Evolutionary conservation across 371 early-diverging fungal species (phyloP).

Genomic region (Phascolomyces articulosus): DNA sequence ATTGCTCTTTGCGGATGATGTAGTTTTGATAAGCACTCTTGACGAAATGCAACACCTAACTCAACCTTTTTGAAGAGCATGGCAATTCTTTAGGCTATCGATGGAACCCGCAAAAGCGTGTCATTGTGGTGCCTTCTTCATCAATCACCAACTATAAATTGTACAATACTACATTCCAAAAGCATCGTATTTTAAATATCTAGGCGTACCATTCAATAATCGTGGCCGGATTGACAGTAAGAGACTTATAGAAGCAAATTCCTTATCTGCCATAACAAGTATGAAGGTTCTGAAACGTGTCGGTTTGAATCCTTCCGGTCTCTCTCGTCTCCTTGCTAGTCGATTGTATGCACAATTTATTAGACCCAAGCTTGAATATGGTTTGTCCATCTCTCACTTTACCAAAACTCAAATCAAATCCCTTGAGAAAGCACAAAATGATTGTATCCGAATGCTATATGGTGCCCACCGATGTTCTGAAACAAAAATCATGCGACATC

Average conservation of each 20-base stretch:
- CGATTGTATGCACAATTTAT: no score
- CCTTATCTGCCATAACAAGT: no score
- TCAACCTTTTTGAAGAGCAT: conserved; percentile 16
- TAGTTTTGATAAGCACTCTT: conserved; percentile 23
- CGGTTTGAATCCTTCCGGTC: no score
- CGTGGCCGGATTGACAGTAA: conserved; percentile 5
- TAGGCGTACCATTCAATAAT: conserved; percentile 9
- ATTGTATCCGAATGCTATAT: no score
- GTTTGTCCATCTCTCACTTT: conserved; percentile 9
- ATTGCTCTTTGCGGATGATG: conserved; percentile 35
- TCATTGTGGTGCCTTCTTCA: conserved; percentile 10
- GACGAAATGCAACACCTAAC: conserved; percentile 17
- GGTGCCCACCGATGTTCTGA: no score
- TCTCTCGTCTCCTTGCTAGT: no score
- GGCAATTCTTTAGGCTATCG: conserved; percentile 22
- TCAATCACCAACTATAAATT: not conserved
- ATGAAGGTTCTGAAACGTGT: no score
- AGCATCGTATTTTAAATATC: not conserved
- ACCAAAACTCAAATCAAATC: conserved; percentile 12
- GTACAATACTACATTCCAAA: conserved; percentile 6
- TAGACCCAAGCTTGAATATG: conserved; percentile 15
- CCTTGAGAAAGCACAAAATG: no score
- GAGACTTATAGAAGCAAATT: no score
- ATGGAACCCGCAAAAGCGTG: conserved; percentile 9
- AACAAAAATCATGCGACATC: no score